These are phyloP conservation scores for Filobasidium wieringae DNA, from an alignment of 768 basidiomycete species.

Conservation along the genomic window DNA sequence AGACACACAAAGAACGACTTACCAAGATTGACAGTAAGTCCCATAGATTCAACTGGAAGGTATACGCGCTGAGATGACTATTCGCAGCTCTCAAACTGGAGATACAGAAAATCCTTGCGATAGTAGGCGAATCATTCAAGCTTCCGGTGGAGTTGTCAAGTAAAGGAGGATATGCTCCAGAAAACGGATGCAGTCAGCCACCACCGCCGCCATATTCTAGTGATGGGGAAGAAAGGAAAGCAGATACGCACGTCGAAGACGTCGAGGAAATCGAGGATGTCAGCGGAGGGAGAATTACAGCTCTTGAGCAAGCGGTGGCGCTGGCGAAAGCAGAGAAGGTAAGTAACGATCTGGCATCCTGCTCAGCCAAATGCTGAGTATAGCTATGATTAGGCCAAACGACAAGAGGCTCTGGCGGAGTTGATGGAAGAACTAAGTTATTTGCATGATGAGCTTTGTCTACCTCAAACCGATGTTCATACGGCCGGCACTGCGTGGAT, in stretches of 20 bases:
- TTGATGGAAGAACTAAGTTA: conserved; percentile 18
- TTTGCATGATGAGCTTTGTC: conserved; percentile 11
- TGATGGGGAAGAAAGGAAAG: not conserved
- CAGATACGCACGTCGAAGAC: not conserved
- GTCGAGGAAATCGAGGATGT: not conserved
- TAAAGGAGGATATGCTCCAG: not conserved
- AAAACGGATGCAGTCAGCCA: not conserved
- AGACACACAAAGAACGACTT: conserved; percentile 5
- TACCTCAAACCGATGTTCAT: not conserved
- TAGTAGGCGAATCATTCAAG: conserved; percentile 1
- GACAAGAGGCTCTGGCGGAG: conserved; percentile 13
- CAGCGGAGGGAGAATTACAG: conserved; percentile 1
- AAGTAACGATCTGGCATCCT: not conserved
- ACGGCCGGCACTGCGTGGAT: not conserved
- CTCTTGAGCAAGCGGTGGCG: not conserved
- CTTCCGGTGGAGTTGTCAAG: not conserved
- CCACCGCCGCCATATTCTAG: not conserved
- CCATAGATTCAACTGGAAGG: not conserved
- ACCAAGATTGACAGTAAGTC: not conserved
- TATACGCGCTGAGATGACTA: not conserved
- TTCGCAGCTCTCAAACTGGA: not conserved
- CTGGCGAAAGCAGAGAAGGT: conserved; percentile 11
- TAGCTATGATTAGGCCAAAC: not conserved
- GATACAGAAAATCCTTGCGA: not conserved
- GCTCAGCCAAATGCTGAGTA: not conserved